phyloP scores from a whole-genome alignment of 371 early-diverging fungal species.

The Mucor piriformis region DNA sequence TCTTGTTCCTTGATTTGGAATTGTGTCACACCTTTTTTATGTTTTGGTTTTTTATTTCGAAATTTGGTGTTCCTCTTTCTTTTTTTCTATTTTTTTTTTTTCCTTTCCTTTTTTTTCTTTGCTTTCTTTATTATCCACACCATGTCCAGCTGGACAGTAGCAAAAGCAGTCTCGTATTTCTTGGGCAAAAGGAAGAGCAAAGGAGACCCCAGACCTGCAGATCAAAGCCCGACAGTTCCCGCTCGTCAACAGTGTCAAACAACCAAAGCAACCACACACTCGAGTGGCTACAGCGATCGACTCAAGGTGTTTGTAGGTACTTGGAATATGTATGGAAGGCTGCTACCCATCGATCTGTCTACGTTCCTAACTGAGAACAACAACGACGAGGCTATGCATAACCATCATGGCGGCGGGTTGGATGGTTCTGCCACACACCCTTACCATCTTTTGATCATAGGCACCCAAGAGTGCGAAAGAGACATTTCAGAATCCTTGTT shows the following conservation, averaged over 20 bases:
- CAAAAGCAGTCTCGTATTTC: slow-evolving; percentile 16
- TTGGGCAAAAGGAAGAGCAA: background rate
- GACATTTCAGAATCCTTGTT: slow-evolving; percentile 64
- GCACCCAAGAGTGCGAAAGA: slow-evolving; percentile 78
- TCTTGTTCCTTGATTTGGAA: background rate
- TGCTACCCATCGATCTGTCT: slow-evolving; percentile 42
- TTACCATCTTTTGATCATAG: slow-evolving; percentile 70
- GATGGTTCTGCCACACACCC: slow-evolving; percentile 38
- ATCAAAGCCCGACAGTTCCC: slow-evolving; percentile 12
- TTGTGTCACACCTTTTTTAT: background rate
- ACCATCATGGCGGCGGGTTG: background rate
- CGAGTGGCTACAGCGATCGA: slow-evolving; percentile 14
- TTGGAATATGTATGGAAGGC: slow-evolving; percentile 79
- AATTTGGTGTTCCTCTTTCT: background rate
- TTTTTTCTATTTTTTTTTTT: background rate
- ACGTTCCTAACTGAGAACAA: slow-evolving; percentile 32
- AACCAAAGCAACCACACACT: too few species aligned
- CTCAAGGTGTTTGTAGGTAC: slow-evolving; percentile 72
- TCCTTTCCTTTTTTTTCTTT: background rate
- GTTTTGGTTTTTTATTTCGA: background rate
- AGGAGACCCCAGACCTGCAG: background rate
- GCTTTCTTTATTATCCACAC: too few species aligned
- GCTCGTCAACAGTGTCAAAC: background rate
- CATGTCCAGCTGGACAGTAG: slow-evolving; percentile 12
- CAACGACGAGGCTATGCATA: background rate